Conservation (phyloP, 495 filamentous ascomycete genomes). For the Glutinoglossum americanum region DNA sequence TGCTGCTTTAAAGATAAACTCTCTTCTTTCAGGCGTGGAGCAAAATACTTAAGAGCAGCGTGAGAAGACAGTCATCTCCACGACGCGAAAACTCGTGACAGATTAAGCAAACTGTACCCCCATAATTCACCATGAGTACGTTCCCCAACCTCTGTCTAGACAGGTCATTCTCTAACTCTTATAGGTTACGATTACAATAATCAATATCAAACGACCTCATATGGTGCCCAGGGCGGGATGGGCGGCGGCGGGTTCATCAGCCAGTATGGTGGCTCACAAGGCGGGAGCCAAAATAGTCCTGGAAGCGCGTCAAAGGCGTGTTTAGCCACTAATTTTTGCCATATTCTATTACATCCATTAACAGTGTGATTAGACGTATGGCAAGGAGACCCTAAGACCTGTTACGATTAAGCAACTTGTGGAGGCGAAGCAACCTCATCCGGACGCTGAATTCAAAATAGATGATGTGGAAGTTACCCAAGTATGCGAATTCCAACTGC, state of each 20-base stretch:
- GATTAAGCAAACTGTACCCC: background rate
- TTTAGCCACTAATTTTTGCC: slow-evolving; percentile 4
- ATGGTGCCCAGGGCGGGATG: slow-evolving; percentile 33
- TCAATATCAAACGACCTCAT: slow-evolving; percentile 24
- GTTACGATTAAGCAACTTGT: slow-evolving; percentile 88
- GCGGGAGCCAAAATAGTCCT: slow-evolving; percentile 26
- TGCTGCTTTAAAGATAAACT: no score
- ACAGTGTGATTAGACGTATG: slow-evolving; percentile 24
- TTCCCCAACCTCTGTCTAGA: background rate
- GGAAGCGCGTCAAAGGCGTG: slow-evolving; percentile 21
- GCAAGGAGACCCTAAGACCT: slow-evolving; percentile 58
- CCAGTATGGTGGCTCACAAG: slow-evolving; percentile 18
- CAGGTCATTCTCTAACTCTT: background rate
- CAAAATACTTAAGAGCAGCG: background rate
- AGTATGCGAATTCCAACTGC: slow-evolving; percentile 13
- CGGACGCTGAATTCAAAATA: slow-evolving; percentile 54
- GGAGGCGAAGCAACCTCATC: slow-evolving; percentile 52
- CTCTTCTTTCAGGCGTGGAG: no score
- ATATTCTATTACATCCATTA: slow-evolving; percentile 2
- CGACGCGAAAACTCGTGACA: background rate
- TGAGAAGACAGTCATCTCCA: background rate
- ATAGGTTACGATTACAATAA: slow-evolving; percentile 4
- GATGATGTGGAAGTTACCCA: slow-evolving; percentile 45
- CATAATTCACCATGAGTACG: background rate
- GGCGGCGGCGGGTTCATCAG: slow-evolving; percentile 47